Evolutionary conservation across 1,284 basidiomycete genomes (phyloP).

Genomic region (Rhodotorula sp.): DNA sequence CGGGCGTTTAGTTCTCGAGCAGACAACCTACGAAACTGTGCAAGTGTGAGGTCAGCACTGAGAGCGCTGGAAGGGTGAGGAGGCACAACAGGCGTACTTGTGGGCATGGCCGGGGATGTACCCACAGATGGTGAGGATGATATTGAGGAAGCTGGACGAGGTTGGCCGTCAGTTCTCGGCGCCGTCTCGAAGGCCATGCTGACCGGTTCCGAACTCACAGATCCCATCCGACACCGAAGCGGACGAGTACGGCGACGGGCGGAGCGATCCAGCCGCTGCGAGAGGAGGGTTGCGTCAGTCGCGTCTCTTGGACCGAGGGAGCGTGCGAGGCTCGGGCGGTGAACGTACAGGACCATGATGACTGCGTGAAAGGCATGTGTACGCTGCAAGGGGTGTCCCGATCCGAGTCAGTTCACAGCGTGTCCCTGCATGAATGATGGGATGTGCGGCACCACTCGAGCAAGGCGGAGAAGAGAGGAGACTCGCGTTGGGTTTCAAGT

Average conservation of each 20-base stretch:
- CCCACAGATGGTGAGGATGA: constrained; percentile 82
- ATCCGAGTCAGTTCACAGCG: no score
- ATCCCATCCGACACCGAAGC: constrained; percentile 83
- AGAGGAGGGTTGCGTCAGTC: neutral
- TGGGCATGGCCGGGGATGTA: constrained; percentile 69
- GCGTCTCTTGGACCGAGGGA: neutral
- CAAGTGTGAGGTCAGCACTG: neutral
- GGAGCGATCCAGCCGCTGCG: constrained; percentile 39
- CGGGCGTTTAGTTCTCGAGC: neutral
- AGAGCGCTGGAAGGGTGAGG: neutral
- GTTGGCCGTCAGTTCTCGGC: constrained; percentile 56
- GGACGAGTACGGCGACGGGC: constrained; percentile 74
- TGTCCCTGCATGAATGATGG: neutral
- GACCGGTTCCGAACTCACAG: constrained; percentile 1
- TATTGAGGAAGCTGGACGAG: constrained; percentile 66
- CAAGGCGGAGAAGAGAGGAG: neutral
- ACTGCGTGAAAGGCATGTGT: constrained; percentile 80
- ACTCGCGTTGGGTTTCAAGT: constrained; percentile 54
- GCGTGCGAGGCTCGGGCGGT: no score
- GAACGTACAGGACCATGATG: constrained; percentile 73
- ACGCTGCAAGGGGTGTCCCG: constrained; percentile 40
- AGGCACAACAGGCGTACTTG: constrained; percentile 45
- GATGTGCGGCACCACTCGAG: neutral
- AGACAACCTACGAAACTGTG: constrained; percentile 17
- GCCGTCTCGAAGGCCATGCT: no score